Evolutionary conservation across 2,329 filamentous ascomycete species (phyloP).

Genomic region (Penicillium griseofulvum): DNA sequence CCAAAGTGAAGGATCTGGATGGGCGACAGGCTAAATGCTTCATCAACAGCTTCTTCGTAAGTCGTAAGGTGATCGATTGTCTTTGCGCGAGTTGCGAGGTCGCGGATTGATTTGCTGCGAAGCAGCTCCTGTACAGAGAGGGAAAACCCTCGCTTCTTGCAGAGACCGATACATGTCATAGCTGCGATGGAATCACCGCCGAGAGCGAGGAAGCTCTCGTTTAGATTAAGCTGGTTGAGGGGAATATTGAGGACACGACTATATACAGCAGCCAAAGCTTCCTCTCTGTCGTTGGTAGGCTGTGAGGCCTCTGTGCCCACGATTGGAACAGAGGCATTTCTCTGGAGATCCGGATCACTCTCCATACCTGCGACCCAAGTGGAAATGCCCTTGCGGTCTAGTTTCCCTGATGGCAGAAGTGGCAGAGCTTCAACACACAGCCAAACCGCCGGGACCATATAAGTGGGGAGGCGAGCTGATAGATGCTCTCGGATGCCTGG

Average conservation of each 20-base stretch:
- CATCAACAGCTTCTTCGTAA: constrained; percentile 34
- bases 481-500: constrained; percentile 31
- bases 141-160: constrained; percentile 46
- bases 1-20: constrained; percentile 41
- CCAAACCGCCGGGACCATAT: constrained; percentile 50
- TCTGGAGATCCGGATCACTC: constrained; percentile 26
- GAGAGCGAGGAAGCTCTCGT: constrained; percentile 44
- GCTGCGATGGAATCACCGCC: constrained; percentile 53
- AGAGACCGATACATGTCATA: constrained; percentile 50
- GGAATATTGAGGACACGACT: constrained; percentile 43
- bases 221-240: constrained; percentile 29
- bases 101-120: constrained; percentile 47
- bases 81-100: constrained; percentile 33
- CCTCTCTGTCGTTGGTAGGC: constrained; percentile 29
- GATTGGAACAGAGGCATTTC: neutral
- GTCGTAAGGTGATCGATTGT: constrained; percentile 30
- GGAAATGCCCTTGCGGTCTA: constrained; percentile 42
- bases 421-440: constrained; percentile 48
- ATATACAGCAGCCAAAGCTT: constrained; percentile 34
- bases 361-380: constrained; percentile 34
- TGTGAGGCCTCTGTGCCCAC: constrained; percentile 4
- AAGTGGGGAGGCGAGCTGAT: constrained; percentile 40
- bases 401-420: constrained; percentile 47
- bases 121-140: constrained; percentile 51
- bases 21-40: constrained; percentile 36